phyloP scores from a whole-genome alignment of 768 basidiomycete species.

The Hypsizygus marmoreus region DNA sequence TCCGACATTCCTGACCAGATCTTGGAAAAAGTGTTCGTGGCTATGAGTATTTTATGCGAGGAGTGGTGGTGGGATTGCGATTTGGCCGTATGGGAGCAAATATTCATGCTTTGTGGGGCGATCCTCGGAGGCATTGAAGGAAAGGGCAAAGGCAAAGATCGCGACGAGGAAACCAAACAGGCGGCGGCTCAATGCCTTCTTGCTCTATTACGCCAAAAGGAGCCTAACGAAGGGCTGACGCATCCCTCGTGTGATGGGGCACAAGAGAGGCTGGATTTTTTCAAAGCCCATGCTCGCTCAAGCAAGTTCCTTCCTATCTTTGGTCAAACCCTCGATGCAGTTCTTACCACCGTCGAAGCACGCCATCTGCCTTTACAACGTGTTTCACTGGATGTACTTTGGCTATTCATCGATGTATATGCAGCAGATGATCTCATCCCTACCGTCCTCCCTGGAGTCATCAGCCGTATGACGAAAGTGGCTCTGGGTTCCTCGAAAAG shows the following conservation, averaged over 20 bases:
- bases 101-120: conserved; percentile 75
- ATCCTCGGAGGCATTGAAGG: conserved; percentile 64
- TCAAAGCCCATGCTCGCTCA: conserved; percentile 47
- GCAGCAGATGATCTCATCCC: conserved; percentile 56
- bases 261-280: conserved; percentile 31
- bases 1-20: conserved; percentile 75
- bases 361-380: conserved; percentile 62
- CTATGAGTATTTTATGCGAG: conserved; percentile 59
- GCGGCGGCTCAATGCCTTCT: conserved; percentile 72
- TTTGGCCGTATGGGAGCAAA: conserved; percentile 74
- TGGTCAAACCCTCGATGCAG: conserved; percentile 78
- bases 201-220: conserved; percentile 59
- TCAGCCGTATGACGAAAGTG: conserved; percentile 76
- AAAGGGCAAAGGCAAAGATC: conserved; percentile 65
- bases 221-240: conserved; percentile 37
- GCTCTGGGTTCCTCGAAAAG: conserved; percentile 53
- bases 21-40: conserved; percentile 69
- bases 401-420: conserved; percentile 55
- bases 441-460: conserved; percentile 80
- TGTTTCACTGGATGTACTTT: conserved; percentile 59
- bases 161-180: conserved; percentile 82
- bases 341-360: conserved; percentile 63
- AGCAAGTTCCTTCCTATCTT: conserved; percentile 70
- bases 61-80: conserved; percentile 90
- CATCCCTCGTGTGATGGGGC: conserved; percentile 20